A percentile compares a stretch with the other conserved stretches of the same genome.
Conservation (phyloP, 2,329 filamentous ascomycete species). For the Fusarium sp. region DNA sequence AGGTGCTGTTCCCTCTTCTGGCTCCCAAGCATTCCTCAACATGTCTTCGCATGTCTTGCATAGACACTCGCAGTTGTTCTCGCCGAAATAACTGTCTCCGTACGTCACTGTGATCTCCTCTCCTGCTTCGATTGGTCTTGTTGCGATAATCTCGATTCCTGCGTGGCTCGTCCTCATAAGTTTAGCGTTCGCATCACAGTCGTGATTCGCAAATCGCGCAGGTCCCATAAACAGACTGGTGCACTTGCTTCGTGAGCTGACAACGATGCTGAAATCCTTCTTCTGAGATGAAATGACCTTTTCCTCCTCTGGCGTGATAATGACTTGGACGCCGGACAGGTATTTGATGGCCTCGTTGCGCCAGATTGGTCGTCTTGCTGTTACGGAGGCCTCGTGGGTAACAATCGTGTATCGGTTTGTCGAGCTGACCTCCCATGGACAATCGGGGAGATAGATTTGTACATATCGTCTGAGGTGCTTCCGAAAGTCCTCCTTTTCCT, state of each 20-base stretch:
- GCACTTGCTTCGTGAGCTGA: constrained; percentile 91
- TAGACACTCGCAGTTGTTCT: constrained; percentile 93
- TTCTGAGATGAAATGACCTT: constrained; percentile 81
- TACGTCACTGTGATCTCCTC: constrained; percentile 98
- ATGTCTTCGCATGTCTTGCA: constrained; percentile 87
- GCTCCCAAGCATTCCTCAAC: constrained; percentile 85
- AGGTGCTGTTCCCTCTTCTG: constrained; percentile 60
- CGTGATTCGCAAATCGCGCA: constrained; percentile 96
- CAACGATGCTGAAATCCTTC: constrained; percentile 97
- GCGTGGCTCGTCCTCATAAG: constrained; percentile 86
- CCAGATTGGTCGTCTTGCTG: constrained; percentile 82
- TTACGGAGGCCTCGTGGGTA: constrained; percentile 88
- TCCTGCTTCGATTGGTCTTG: constrained; percentile 82
- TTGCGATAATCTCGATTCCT: constrained; percentile 91
- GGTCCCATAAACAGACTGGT: constrained; percentile 95
- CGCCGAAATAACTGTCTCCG: constrained; percentile 95
- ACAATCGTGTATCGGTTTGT: constrained; percentile 96
- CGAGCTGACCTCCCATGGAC: constrained; percentile 89
- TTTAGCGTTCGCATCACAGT: constrained; percentile 92
- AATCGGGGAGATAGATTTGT: constrained; percentile 92
- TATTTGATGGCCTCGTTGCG: constrained; percentile 92
- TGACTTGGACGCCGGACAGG: constrained; percentile 89
- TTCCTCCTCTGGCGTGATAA: constrained; percentile 93
- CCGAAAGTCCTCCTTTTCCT: constrained; percentile 88
- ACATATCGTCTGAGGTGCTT: constrained; percentile 91